Conservation (phyloP, 306 rosid genomes). For the Cicer pinnatifidum region DNA sequence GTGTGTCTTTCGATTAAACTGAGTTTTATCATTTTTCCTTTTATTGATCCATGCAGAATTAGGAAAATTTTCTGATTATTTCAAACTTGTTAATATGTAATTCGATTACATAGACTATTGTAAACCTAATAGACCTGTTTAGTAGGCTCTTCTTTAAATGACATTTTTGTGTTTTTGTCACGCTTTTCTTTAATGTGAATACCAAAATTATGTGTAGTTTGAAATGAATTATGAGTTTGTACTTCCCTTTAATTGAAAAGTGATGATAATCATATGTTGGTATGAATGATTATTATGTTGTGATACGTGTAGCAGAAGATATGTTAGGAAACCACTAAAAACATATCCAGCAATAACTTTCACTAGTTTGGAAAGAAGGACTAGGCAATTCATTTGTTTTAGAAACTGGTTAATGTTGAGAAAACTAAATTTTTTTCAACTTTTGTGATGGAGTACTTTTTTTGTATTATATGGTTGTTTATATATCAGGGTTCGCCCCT, state of each 20-base stretch:
- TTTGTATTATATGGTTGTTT: slow-evolving; percentile 1
- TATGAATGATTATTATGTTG: slow-evolving; percentile 4
- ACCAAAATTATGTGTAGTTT: background rate
- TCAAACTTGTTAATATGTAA: too few species aligned
- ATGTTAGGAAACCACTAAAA: slow-evolving; percentile 12
- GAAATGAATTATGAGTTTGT: slow-evolving; percentile 4
- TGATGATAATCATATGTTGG: slow-evolving; percentile 1
- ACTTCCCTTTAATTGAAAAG: slow-evolving; percentile 5
- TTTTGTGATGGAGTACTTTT: background rate
- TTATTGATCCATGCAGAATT: slow-evolving; percentile 7
- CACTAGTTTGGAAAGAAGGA: slow-evolving; percentile 25
- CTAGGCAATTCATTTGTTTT: background rate
- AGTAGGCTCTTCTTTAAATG: background rate
- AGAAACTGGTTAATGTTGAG: background rate
- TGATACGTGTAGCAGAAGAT: background rate
- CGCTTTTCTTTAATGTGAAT: slow-evolving; percentile 3
- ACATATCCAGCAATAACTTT: background rate
- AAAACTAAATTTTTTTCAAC: slow-evolving; percentile 21
- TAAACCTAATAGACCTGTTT: too few species aligned
- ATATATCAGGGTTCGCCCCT: slow-evolving; percentile 10
- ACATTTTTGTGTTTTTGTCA: slow-evolving; percentile 1
- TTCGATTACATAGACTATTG: too few species aligned
- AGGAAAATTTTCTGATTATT: too few species aligned
- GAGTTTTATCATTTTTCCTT: background rate
- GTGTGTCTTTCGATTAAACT: background rate